Evolutionary conservation across 2,329 filamentous ascomycete species (phyloP).

Genomic region (Exophiala alcalophila): DNA sequence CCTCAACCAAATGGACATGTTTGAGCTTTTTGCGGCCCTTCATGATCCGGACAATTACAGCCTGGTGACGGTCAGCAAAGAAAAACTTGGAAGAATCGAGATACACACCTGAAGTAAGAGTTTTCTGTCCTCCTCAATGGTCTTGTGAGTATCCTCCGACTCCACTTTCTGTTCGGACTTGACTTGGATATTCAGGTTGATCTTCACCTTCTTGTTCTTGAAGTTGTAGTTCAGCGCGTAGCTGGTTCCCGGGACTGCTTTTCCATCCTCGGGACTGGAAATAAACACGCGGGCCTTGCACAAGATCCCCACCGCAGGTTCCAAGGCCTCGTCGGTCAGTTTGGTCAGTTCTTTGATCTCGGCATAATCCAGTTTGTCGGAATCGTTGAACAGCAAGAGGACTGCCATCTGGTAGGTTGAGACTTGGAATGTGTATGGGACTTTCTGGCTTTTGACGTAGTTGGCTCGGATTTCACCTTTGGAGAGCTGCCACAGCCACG

Average conservation of each 20-base stretch:
- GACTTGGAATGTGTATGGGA: slow-evolving; percentile 93
- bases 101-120: slow-evolving; percentile 85
- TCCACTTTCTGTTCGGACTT: slow-evolving; percentile 96
- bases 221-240: slow-evolving; percentile 91
- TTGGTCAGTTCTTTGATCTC: slow-evolving; percentile 81
- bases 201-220: slow-evolving; percentile 96
- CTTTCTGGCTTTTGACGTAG: slow-evolving; percentile 85
- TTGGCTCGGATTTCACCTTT: slow-evolving; percentile 95
- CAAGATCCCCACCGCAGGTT: slow-evolving; percentile 80
- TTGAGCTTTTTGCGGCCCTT: slow-evolving; percentile 99
- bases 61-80: slow-evolving; percentile 54
- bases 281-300: slow-evolving; percentile 88
- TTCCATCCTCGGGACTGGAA: slow-evolving; percentile 67
- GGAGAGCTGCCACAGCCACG: slow-evolving; percentile 97
- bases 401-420: slow-evolving; percentile 98
- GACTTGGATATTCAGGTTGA: slow-evolving; percentile 92
- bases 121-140: slow-evolving; percentile 96
- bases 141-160: slow-evolving; percentile 97
- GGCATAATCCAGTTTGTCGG: slow-evolving; percentile 78
- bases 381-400: slow-evolving; percentile 89
- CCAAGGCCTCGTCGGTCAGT: slow-evolving; percentile 75
- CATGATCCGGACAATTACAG: slow-evolving; percentile 98
- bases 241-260: slow-evolving; percentile 71
- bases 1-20: slow-evolving; percentile 87
- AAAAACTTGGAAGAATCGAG: slow-evolving; percentile 32